Conservation (phyloP, 768 basidiomycete species). For the Lentinula guzmanii region DNA sequence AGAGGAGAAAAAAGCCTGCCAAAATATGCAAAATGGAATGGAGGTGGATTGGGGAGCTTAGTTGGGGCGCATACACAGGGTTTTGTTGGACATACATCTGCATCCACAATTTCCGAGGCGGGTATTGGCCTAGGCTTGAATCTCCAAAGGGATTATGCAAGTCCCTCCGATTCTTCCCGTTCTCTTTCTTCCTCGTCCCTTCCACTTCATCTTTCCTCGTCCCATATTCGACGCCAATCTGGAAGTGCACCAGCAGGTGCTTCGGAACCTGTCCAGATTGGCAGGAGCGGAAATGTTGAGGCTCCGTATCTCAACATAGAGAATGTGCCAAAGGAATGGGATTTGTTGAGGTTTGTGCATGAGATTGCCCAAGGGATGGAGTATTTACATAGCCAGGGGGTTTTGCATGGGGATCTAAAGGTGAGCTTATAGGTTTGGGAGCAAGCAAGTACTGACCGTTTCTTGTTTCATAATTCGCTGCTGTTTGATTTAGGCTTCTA, state of each 20-base stretch:
- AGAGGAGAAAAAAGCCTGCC: constrained; percentile 6
- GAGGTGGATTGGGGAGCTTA: constrained; percentile 2
- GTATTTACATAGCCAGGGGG: constrained; percentile 63
- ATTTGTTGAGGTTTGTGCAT: constrained; percentile 56
- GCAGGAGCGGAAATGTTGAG: not conserved
- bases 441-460: not conserved
- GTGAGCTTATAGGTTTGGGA: constrained; percentile 25
- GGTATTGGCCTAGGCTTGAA: not conserved
- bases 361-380: constrained; percentile 80
- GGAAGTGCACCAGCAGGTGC: not conserved
- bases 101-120: not conserved
- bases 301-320: constrained; percentile 9
- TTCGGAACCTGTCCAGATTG: not conserved
- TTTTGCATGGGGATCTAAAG: constrained; percentile 81
- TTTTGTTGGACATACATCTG: not conserved
- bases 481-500: constrained; percentile 43
- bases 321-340: constrained; percentile 25
- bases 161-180: not conserved
- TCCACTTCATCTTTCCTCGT: not conserved
- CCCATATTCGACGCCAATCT: no score
- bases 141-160: not conserved
- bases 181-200: not conserved
- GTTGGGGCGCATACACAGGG: not conserved
- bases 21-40: constrained; percentile 7
- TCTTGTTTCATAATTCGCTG: not conserved